These are phyloP conservation scores for Pleurotus ostreatus DNA, from an alignment of 768 basidiomycete species.

Conservation along the genomic window DNA sequence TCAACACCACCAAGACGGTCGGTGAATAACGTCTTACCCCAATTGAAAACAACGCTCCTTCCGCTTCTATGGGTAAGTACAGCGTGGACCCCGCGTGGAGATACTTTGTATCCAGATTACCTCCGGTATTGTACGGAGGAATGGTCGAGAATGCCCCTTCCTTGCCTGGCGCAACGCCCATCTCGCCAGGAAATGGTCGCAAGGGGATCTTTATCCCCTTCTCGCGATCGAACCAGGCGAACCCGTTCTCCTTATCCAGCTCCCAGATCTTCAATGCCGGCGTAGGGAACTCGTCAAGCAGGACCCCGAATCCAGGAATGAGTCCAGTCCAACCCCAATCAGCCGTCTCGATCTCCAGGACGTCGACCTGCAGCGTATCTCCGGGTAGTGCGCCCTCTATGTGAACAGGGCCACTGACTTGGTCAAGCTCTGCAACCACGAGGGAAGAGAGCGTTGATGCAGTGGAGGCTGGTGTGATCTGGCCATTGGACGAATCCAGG, in stretches of 20 bases:
- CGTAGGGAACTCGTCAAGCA: conserved; percentile 50
- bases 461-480: conserved; percentile 43
- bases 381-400: conserved; percentile 49
- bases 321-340: conserved; percentile 63
- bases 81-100: conserved; percentile 51
- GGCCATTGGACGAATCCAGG: conserved; percentile 61
- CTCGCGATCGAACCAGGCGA: conserved; percentile 48
- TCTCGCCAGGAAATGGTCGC: conserved; percentile 58
- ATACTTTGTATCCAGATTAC: conserved; percentile 60
- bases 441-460: conserved; percentile 30
- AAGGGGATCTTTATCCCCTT: conserved; percentile 47
- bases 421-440: conserved; percentile 45
- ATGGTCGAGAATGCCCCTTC: conserved; percentile 55
- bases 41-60: conserved; percentile 58
- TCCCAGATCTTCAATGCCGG: conserved; percentile 54
- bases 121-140: conserved; percentile 58
- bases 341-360: conserved; percentile 47
- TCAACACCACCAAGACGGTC: no score
- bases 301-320: conserved; percentile 56
- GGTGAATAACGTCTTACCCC: conserved; percentile 35
- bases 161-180: conserved; percentile 54
- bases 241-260: conserved; percentile 34
- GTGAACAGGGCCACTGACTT: conserved; percentile 58
- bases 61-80: conserved; percentile 54
- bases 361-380: conserved; percentile 58